A percentile compares a stretch with the other conserved stretches of the same genome.
phyloP scores from a whole-genome alignment of 2,329 filamentous ascomycete species.

The Scedosporium aurantiacum region DNA sequence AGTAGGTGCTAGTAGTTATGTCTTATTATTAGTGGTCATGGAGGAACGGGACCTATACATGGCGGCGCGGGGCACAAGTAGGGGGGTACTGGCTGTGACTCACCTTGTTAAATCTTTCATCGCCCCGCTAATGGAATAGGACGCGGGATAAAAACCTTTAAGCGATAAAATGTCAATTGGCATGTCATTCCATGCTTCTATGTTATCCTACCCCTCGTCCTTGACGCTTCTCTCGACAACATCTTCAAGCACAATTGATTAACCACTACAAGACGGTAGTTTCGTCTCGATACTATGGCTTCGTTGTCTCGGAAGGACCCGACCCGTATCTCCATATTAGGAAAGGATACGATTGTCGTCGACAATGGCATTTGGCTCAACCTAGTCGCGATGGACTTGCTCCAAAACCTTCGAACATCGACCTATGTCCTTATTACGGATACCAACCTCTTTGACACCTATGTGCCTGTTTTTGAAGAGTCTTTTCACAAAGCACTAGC shows the following conservation, averaged over 20 bases:
- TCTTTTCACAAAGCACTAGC: constrained; percentile 20
- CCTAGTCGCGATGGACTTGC: constrained; percentile 71
- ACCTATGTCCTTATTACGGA: constrained; percentile 97
- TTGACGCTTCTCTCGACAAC: background rate
- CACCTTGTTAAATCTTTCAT: too few relatives aligned
- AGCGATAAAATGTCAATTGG: too few relatives aligned
- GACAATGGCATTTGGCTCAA: constrained; percentile 82
- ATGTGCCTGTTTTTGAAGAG: constrained; percentile 63
- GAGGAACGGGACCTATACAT: too few relatives aligned
- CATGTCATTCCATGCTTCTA: too few relatives aligned
- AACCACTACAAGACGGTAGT: too few relatives aligned
- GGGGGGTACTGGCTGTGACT: too few relatives aligned
- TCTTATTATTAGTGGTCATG: background rate
- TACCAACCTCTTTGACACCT: constrained; percentile 74
- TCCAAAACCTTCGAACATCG: constrained; percentile 66
- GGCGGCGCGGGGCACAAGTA: too few relatives aligned
- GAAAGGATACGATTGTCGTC: constrained; percentile 81
- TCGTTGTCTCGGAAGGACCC: constrained; percentile 19
- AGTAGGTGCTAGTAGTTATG: too few relatives aligned
- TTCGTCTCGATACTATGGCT: background rate
- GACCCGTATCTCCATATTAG: constrained; percentile 66
- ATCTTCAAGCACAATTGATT: background rate
- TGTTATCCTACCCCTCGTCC: too few relatives aligned
- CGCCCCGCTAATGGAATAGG: too few relatives aligned
- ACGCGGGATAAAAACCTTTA: too few relatives aligned